These are phyloP conservation scores for Mycena rebaudengoi DNA, from an alignment of 768 basidiomycete genomes.

Conservation along the genomic window DNA sequence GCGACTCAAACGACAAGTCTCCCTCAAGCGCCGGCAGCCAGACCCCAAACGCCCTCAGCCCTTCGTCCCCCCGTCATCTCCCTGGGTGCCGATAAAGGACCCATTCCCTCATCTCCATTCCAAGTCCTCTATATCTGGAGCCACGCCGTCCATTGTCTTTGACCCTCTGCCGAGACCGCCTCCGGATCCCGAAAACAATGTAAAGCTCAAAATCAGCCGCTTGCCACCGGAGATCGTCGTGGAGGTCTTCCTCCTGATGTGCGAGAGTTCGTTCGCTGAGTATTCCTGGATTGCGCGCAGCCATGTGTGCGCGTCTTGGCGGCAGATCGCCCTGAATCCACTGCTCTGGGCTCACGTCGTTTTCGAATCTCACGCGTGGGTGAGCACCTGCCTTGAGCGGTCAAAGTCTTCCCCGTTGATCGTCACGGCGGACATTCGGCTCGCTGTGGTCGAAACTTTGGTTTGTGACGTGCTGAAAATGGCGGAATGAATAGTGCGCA, in stretches of 20 bases:
- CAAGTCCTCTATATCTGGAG: too few species aligned
- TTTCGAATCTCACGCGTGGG: too few species aligned
- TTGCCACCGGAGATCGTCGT: too few species aligned
- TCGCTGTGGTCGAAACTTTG: neutral
- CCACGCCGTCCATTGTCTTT: neutral
- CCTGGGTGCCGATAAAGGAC: too few species aligned
- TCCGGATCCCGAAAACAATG: neutral
- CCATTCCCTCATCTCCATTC: too few species aligned
- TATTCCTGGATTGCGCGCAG: neutral
- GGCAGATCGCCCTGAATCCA: neutral
- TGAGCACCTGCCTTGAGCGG: too few species aligned
- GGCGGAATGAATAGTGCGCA: too few species aligned
- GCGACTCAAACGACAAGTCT: neutral
- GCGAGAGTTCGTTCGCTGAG: neutral
- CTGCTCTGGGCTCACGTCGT: too few species aligned
- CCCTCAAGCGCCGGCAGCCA: neutral
- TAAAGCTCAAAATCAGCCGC: neutral
- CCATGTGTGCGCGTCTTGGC: neutral
- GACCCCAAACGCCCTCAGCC: too few species aligned
- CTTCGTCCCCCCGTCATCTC: too few species aligned
- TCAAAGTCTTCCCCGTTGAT: neutral
- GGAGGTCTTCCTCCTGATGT: neutral
- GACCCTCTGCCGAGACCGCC: neutral
- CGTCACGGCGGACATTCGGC: neutral
- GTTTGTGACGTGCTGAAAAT: neutral